These are phyloP conservation scores for Pseudopyrenochaeta lycopersici DNA, from an alignment of 2,329 filamentous ascomycete species.

Conservation along the genomic window DNA sequence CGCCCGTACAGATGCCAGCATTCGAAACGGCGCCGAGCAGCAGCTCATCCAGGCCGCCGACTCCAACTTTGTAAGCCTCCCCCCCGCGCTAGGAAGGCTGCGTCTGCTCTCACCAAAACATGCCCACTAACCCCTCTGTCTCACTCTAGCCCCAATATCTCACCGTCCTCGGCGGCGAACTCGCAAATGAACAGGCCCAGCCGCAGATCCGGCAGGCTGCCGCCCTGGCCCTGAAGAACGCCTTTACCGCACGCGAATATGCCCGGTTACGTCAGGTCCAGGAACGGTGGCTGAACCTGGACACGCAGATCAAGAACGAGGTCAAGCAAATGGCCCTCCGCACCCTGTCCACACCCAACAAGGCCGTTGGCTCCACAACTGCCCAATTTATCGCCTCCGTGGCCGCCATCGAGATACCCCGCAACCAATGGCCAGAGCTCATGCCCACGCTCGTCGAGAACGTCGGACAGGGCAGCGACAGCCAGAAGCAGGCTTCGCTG, in stretches of 20 bases:
- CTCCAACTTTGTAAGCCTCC: slow-evolving; percentile 84
- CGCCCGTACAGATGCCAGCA: slow-evolving; percentile 76
- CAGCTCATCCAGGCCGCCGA: slow-evolving; percentile 93
- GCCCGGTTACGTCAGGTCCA: slow-evolving; percentile 88
- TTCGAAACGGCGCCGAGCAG: slow-evolving; percentile 91
- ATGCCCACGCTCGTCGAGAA: slow-evolving; percentile 91
- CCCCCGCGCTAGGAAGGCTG: slow-evolving; percentile 29
- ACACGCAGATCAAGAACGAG: slow-evolving; percentile 80
- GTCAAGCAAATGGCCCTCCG: slow-evolving; percentile 92
- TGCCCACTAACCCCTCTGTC: slow-evolving; percentile 41
- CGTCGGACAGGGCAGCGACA: slow-evolving; percentile 84
- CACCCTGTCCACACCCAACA: slow-evolving; percentile 81
- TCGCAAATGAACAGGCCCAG: slow-evolving; percentile 87
- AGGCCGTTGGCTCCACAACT: slow-evolving; percentile 85
- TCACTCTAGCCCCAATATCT: slow-evolving; percentile 78
- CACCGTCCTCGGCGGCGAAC: slow-evolving; percentile 86
- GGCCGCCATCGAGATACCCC: slow-evolving; percentile 91
- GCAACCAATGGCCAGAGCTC: slow-evolving; percentile 91
- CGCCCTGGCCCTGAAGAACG: slow-evolving; percentile 96
- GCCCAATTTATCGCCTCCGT: slow-evolving; percentile 96
- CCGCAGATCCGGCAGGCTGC: slow-evolving; percentile 90
- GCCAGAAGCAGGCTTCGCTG: slow-evolving; percentile 93
- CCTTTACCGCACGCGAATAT: slow-evolving; percentile 93
- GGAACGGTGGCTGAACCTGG: slow-evolving; percentile 88
- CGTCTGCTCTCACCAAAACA: slow-evolving; percentile 19